Evolutionary conservation across 345 rosid genomes (phyloP), one percentile per base, ranked within the genome.

Genomic region (Carallia pectinifolia): DNA sequence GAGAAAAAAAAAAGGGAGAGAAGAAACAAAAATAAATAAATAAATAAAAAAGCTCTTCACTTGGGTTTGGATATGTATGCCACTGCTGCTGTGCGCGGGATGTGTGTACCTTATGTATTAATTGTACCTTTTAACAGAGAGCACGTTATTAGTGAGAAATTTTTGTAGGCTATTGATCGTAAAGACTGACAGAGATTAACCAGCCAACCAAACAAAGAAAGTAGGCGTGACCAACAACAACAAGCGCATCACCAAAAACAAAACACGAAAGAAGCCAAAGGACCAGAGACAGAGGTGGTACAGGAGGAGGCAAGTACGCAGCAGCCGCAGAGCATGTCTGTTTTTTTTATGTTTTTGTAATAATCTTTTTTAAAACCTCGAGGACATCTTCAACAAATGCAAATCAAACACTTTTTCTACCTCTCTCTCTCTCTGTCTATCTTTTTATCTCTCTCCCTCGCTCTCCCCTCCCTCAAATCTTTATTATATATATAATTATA

Each of bases 281-380:
- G 54, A 44, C 61, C 16, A 67, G 71, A 70, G 34, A 34, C 70
- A 71, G 58, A 44, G 58, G 23, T 23, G 54, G 54, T 4, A 71
- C 58, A 69, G 77, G 68, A 69, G 77, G 68, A 79, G 81, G 81
- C 81, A 83, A 82, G 76, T 77, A 82, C 83, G 69, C 71, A 72
- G 82, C 75, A 62, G 73, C 61, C 73, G 73, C 89, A 85, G 91
- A 86, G 90, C 77, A 72, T 77, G 93, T 89, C 88, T 81, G 82
- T 74, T 70, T 75, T 61, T 75, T 7, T 0, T 27, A 1, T 44
- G 10, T 3, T 1, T 10, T 44, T 44, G 23, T 23, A 23, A 23
- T 23, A 23, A 23, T 23, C 23, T 2, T 40, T 40, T 30, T 65
- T 60, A 60, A 73, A 59, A 58, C 58, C 55, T 27, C 54, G 7